A percentile compares a stretch with the other conserved stretches of the same genome.
Conservation (phyloP, 192 early-diverging fungal genomes). For the Backusella tuberculispora region DNA sequence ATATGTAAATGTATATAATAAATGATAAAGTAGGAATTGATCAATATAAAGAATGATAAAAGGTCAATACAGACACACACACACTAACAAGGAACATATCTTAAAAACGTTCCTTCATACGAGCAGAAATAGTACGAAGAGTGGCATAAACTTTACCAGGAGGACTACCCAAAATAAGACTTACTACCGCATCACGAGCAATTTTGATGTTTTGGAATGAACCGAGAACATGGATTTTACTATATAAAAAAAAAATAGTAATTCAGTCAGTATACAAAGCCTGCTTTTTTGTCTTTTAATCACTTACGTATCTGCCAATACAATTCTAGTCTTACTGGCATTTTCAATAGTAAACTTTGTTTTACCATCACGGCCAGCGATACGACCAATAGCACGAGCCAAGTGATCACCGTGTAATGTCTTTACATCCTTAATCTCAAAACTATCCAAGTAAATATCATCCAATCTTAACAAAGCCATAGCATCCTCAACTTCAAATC, state of each 20-base stretch:
- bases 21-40: too few relatives aligned
- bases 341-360: constrained; percentile 99
- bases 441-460: constrained; percentile 94
- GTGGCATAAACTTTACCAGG: constrained; percentile 97
- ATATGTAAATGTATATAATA: too few relatives aligned
- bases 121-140: constrained; percentile 80
- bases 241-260: constrained; percentile 11
- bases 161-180: constrained; percentile 90
- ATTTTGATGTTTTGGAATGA: constrained; percentile 40
- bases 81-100: too few relatives aligned
- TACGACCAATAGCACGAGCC: constrained; percentile 96
- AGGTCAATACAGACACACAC: too few relatives aligned
- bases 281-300: neutral
- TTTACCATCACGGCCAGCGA: constrained; percentile 97
- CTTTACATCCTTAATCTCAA: constrained; percentile 98
- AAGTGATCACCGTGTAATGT: constrained; percentile 94
- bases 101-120: constrained; percentile 96
- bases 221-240: neutral
- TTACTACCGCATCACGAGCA: constrained; percentile 90
- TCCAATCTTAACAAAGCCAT: constrained; percentile 94
- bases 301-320: constrained; percentile 89
- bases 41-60: too few relatives aligned
- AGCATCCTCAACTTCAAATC: constrained; percentile 95
- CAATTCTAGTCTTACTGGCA: constrained; percentile 92
- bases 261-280: neutral